phyloP scores from a whole-genome alignment of 2,329 filamentous ascomycete species.

The Stromatinia cepivora region DNA sequence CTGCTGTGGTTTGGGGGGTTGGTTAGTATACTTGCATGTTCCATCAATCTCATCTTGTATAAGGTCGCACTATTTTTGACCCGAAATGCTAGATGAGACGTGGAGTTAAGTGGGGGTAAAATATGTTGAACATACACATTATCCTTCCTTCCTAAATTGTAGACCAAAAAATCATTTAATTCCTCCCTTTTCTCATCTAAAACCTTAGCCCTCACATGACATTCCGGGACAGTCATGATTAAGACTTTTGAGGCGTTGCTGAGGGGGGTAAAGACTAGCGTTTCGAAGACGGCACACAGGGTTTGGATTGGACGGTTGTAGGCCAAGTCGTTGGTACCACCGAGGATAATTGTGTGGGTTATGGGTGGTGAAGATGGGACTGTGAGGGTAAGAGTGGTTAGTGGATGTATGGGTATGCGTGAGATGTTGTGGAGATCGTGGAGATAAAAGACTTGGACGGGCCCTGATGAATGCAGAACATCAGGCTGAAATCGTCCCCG shows the following conservation, averaged over 20 bases:
- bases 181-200: conserved; percentile 45
- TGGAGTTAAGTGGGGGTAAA: too few species aligned
- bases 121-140: conserved; percentile 31
- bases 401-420: conserved; percentile 39
- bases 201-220: conserved; percentile 32
- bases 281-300: conserved; percentile 51
- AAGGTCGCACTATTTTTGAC: background rate
- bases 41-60: background rate
- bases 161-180: conserved; percentile 54
- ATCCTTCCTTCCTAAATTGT: conserved; percentile 20
- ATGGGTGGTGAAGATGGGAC: background rate
- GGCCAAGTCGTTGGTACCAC: conserved; percentile 65
- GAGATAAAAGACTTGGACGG: too few species aligned
- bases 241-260: conserved; percentile 54
- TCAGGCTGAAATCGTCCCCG: background rate
- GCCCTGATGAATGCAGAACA: too few species aligned
- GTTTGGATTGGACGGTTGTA: conserved; percentile 42
- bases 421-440: conserved; percentile 41
- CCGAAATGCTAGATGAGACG: background rate
- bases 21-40: background rate
- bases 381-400: background rate
- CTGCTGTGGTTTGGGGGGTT: conserved; percentile 43
- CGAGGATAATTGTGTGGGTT: conserved; percentile 60
- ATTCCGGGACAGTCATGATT: conserved; percentile 62
- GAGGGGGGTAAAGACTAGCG: conserved; percentile 52